Conservation (phyloP, 345 rosid genomes). For the Psidium guajava region DNA sequence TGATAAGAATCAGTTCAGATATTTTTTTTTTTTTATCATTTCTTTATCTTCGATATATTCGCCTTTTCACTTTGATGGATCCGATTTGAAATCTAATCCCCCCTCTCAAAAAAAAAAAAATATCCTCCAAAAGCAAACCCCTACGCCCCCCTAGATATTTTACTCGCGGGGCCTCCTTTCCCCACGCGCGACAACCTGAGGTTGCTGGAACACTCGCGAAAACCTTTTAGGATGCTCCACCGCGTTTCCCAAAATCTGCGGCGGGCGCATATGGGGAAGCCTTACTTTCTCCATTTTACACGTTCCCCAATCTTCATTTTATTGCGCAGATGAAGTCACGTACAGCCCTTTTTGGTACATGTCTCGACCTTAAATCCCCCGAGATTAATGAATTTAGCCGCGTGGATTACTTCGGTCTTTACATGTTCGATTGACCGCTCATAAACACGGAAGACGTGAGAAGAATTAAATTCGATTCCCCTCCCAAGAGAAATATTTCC, state of each 20-base stretch:
- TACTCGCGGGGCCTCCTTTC: neutral
- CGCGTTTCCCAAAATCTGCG: neutral
- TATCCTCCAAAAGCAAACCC: neutral
- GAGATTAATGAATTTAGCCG: fast-evolving
- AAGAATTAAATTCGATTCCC: fast-evolving
- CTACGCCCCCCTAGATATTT: neutral
- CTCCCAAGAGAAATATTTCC: neutral
- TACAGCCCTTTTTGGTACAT: neutral
- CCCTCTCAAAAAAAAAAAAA: too few species aligned
- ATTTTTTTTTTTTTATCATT: neutral
- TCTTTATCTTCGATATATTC: neutral
- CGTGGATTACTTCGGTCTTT: neutral
- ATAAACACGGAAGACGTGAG: fast-evolving
- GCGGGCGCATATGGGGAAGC: neutral
- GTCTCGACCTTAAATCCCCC: neutral
- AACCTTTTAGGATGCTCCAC: neutral
- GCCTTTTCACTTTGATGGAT: neutral
- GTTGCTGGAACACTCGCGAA: neutral
- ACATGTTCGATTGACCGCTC: fast-evolving
- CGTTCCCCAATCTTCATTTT: neutral
- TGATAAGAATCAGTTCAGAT: neutral
- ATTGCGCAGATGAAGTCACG: neutral
- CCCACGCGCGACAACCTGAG: neutral
- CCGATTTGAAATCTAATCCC: neutral
- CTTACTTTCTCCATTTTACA: neutral